phyloP scores from a whole-genome alignment of 1,284 basidiomycete species.

The Sparassis latifolia region DNA sequence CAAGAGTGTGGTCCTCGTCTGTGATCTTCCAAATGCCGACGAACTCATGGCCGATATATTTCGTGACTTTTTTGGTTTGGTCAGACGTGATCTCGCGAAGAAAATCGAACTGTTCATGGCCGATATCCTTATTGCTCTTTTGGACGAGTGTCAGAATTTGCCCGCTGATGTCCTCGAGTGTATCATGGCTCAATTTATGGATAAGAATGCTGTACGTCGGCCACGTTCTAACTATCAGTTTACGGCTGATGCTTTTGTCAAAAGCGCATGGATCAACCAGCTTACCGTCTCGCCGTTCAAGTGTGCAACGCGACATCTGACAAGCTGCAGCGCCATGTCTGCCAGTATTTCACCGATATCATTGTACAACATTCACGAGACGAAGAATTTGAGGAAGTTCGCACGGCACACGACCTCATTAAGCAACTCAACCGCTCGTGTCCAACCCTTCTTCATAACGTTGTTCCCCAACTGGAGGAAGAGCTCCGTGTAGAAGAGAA shows the following conservation, averaged over 20 bases:
- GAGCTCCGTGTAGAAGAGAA: conserved; percentile 79
- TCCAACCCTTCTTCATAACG: conserved; percentile 79
- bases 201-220: conserved; percentile 57
- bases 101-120: conserved; percentile 86
- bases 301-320: conserved; percentile 83
- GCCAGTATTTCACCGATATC: conserved; percentile 87
- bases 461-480: conserved; percentile 91
- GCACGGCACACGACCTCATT: conserved; percentile 79
- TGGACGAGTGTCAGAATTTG: conserved; percentile 79
- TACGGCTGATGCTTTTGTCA: neutral
- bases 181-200: conserved; percentile 82
- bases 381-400: conserved; percentile 61
- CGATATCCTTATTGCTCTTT: conserved; percentile 84
- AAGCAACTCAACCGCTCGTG: conserved; percentile 78
- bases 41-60: conserved; percentile 85
- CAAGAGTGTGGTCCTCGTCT: conserved; percentile 91
- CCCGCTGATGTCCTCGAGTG: conserved; percentile 77
- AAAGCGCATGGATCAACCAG: conserved; percentile 69
- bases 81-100: conserved; percentile 79
- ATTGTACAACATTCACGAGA: conserved; percentile 59
- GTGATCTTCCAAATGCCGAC: conserved; percentile 84
- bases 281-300: conserved; percentile 81
- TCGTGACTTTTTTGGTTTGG: conserved; percentile 74
- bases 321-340: conserved; percentile 86
- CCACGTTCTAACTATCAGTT: neutral